Conservation (phyloP, 192 early-diverging fungal genomes). For the Dispira parvispora region DNA sequence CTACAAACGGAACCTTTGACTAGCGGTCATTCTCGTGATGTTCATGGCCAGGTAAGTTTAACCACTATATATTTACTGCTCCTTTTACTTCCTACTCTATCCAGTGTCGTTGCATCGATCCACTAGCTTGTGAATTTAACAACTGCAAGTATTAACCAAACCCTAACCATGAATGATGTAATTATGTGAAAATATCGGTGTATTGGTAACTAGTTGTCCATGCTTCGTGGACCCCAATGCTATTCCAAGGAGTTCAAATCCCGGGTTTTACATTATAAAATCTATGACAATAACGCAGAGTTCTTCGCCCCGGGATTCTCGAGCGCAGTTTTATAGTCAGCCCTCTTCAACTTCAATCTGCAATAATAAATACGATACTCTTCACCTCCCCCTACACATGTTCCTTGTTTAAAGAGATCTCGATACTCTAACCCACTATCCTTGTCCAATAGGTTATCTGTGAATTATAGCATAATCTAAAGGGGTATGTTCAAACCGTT, state of each 20-base stretch:
- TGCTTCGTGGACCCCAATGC: conserved; percentile 8
- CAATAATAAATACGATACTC: too few relatives aligned
- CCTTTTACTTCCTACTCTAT: background rate
- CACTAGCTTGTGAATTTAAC: background rate
- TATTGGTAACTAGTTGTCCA: background rate
- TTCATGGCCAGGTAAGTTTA: conserved; percentile 10
- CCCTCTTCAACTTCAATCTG: background rate
- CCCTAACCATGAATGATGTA: background rate
- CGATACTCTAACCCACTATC: too few relatives aligned
- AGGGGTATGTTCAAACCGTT: too few relatives aligned
- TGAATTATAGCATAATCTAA: too few relatives aligned
- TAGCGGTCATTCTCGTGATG: conserved; percentile 7
- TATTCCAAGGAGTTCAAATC: background rate
- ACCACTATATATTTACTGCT: background rate
- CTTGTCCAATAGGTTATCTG: too few relatives aligned
- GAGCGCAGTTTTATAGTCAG: background rate
- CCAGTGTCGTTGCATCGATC: too few relatives aligned
- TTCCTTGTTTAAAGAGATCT: too few relatives aligned
- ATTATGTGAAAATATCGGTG: background rate
- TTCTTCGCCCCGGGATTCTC: conserved; percentile 10
- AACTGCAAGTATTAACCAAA: background rate
- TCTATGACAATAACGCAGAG: conserved; percentile 11
- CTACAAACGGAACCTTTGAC: background rate
- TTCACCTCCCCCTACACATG: too few relatives aligned
- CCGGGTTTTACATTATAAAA: background rate